Base-by-base conservation (phyloP, 306 rosid species). In the Trifolium pratense region DNA sequence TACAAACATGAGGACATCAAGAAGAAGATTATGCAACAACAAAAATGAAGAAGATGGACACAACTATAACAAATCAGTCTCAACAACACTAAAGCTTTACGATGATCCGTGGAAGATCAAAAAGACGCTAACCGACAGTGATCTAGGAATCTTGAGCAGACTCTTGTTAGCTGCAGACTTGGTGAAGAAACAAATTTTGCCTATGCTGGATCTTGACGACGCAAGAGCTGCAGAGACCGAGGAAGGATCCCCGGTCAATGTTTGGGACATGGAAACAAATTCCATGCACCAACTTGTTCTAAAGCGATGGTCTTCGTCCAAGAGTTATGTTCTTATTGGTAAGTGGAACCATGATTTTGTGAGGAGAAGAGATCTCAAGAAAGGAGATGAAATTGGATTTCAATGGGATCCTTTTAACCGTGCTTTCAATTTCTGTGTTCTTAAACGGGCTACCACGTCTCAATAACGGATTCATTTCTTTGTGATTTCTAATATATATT, bases 301-400 rank as follows among this genome's bases (percentile, higher is more conserved):
- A 5, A 79, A 82, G 67, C 57, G 71, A 3, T 85, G 84, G 80
- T 42, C 68, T 9, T 78, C 89, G 0, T 79, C 84, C 3, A 78
- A 71, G 45, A 67, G 79, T 59, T 85, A 81, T 64, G 78, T 81
- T 36, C 73, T 81, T 46, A 66, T 70, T 15, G 83, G 77, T 2
- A 78, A 62, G 20, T 86, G 89, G 89, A 74, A 20, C 17, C 71
- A 79, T 5, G 79, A 79, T 26, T 79, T 79, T 2, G 81, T 85
- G 9, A 29, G 40, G 3, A 74, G 85, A 23, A 73, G 84, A 48
- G 68, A 77, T 0, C 53, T 78, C 17, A 78, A 68, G 70, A 40
- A 78, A 52, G 75, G 68, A 0, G 81, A 83, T 49, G 80, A 67
- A 61, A 70, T 86, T 37, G 82, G 89, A 2, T 63, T 86, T 42